Evolutionary conservation across 495 filamentous ascomycete species (phyloP), one percentile per base, ranked within the genome.

Genomic region (Recurvomyces mirabilis): DNA sequence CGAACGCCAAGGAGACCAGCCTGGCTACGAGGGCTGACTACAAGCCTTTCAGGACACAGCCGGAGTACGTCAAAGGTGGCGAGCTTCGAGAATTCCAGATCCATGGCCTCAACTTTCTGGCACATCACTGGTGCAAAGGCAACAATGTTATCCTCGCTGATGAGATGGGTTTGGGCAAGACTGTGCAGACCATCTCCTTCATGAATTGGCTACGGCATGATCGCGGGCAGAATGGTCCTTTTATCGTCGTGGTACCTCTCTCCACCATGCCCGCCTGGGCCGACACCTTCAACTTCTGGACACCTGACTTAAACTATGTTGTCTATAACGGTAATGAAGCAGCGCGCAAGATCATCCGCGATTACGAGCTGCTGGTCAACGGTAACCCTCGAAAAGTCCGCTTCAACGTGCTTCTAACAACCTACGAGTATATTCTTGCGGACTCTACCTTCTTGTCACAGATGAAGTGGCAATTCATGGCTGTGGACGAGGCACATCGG

Each of bases 151-250:
- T 99, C 40, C 71, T 99, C 12, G 91, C 91, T 11, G 91, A 99
- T 53, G 91, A 99, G 59, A 99, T 99, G 91, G 91, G 91, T 43
- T 70, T 99, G 21, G 91, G 91, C 19, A 99, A 99, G 68, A 99
- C 91, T 0, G 89, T 99, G 2, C 91, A 99, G 63, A 95, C 89
- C 1, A 87, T 99, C 17, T 72, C 91, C 0, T 96, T 96, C 61
- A 81, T 95, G 68, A 94, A 89, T 59, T 96, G 93, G 88, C 72
- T 99, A 48, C 82, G 87, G n/a, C 88, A 95, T 65, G 81, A 85
- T 32, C 71, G 89, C 43, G 70, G 70, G 36, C 93, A 96, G 56
- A 79, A 96, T 64, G 91, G 91, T 0, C 91, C 91, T 0, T 96
- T 95, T 63, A 73, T 99, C 25, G 87, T 94, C 31, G 85, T 99